These are phyloP conservation scores for Bjerkandera adusta DNA, from an alignment of 1,284 basidiomycete species.

Conservation along the genomic window DNA sequence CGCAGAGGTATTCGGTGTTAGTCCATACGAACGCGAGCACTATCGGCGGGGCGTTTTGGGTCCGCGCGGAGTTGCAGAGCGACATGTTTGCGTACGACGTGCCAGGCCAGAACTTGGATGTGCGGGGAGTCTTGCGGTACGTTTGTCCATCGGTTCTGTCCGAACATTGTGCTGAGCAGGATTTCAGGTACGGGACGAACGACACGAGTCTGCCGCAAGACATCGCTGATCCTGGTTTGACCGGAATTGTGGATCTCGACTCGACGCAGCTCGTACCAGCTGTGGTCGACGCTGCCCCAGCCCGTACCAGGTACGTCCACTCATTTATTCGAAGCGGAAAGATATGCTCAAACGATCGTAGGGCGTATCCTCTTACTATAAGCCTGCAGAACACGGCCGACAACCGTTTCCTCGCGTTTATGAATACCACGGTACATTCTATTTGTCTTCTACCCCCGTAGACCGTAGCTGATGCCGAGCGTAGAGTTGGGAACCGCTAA, in stretches of 20 bases:
- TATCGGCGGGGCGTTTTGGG: constrained; percentile 34
- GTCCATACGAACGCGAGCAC: constrained; percentile 34
- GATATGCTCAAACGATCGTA: neutral
- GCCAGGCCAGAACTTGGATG: constrained; percentile 31
- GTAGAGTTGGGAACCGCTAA: constrained; percentile 32
- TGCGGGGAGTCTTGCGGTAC: constrained; percentile 34
- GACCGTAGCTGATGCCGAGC: neutral
- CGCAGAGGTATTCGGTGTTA: constrained; percentile 48
- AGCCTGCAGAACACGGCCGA: constrained; percentile 34
- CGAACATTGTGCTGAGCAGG: neutral
- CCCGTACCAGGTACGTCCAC: constrained; percentile 20
- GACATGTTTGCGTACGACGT: constrained; percentile 34
- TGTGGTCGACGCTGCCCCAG: constrained; percentile 20
- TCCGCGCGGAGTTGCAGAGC: constrained; percentile 39
- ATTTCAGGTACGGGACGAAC: constrained; percentile 16
- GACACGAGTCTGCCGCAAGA: constrained; percentile 10
- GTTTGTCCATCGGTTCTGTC: neutral
- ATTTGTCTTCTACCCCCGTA: neutral
- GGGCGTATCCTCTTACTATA: constrained; percentile 24
- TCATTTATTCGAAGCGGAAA: no score
- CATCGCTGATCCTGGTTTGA: constrained; percentile 16
- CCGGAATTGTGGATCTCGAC: constrained; percentile 22
- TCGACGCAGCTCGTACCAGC: constrained; percentile 27
- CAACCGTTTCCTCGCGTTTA: constrained; percentile 36
- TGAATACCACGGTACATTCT: constrained; percentile 33